Evolutionary conservation across 192 early-diverging fungal species (phyloP), one percentile per base, ranked within the genome.

Genomic region (Backusella circina): DNA sequence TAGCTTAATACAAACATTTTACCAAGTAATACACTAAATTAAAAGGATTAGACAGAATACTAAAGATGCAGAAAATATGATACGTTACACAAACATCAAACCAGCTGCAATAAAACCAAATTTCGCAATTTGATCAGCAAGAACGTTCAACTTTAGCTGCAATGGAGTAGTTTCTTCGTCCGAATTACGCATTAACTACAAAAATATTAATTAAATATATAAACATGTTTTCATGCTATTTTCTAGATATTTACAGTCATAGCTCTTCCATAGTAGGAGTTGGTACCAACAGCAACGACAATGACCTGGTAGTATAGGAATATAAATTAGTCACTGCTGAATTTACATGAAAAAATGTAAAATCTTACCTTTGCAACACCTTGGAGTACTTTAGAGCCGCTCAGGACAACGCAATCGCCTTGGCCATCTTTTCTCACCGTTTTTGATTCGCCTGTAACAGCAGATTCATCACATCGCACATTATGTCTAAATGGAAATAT

Each of bases 51-150:
- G 54, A 57, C 23, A 57, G 23, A 28, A 57, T 57, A 57, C n/a
- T 57, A 12, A 26, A 5, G 8, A 26, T 57, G 4, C 23, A 57
- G 54, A 57, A 57, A 57, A 26, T 26, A 26, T 2, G 21, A 57
- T 23, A 57, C 54, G 54, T 57, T 57, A 57, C 37, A 97, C 75
- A 51, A 99, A 84, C 89, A 99, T 94, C 47, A 91, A 71, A 26
- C 93, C 72, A 15, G 96, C 93, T 73, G 90, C 90, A 71, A 86
- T 89, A 80, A 94, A 87, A 39, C 96, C 97, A 79, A 96, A 90
- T 82, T 96, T 97, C 75, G 95, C 96, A 78, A 99, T 99, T 77
- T 92, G 86, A 80, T 99, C 95, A 10, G 96, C 96, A 26, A 99
- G 86, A 33, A 85, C 79, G 41, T 93, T 92, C n/a, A 99, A 90